Base-by-base conservation (phyloP, 441 rosid genomes). In the Populus trichocarpa region DNA sequence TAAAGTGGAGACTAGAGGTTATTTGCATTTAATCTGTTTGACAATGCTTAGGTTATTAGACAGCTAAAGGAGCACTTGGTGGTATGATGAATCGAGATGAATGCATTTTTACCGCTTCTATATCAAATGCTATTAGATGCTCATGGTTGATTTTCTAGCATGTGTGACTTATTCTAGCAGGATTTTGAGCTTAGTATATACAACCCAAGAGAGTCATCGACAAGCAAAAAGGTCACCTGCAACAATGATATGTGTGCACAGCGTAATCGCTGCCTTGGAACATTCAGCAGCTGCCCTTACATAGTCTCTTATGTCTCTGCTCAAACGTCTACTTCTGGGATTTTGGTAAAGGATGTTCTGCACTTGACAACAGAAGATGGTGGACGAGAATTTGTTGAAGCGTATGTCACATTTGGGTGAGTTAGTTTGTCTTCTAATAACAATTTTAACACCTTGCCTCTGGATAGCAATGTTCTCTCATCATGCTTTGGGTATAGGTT, bases 281-380 rank as follows among this genome's bases (percentile, higher is more conserved):
- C 50, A 40, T 40, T 40, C 50, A 40, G 16, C 83, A 88, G 82
- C 78, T 92, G 97, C 79, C 99, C 98, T 80, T 92, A 90, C 84
- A 77, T 85, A 84, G 90, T 92, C 67, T 91, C 98, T 71, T 91
- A 93, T 78, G 91, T 89, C 83, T 92, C 96, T 33, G 93, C 93
- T 83, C 88, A 93, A 83, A 96, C 99, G 71, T 93, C 97, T 1
- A 89, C 97, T 50, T 88, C 95, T 9, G 97, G 98, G 66, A 76
- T 93, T 81, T 85, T 92, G 71, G 87, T 92, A 69, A 94, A 92
- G 78, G 97, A 96, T 88, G 86, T 93, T 81, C 86, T 96, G 81
- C 98, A 91, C 86, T 77, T 93, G 69, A 85, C 86, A 11, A 79
- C 92, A 1, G 93, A 88, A 80, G 85, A 90, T 74, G 73, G 78